Evolutionary conservation across 768 basidiomycete species (phyloP), one percentile per base, ranked within the genome.

Genomic region (Tylopilus sp.): DNA sequence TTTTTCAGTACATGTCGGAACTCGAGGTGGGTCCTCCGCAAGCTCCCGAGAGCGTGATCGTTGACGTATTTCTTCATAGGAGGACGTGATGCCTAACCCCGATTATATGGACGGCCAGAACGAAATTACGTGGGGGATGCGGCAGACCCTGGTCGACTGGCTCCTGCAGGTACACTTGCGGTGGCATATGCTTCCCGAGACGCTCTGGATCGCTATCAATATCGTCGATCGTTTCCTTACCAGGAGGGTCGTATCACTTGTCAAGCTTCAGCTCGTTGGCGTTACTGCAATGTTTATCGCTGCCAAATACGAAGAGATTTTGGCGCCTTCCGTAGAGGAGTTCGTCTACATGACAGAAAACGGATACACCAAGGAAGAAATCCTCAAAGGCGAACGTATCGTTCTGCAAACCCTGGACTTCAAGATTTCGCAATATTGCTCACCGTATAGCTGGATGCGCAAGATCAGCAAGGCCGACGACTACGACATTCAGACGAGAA

Each of bases 251-350:
- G 92, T 96, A 17, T 91, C 89, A 4, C 75, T 94, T 36, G 82
- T 89, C 64, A 96, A 94, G 74, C 84, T 96, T 45, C 92, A 96
- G 73, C 86, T 99, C 25, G 97, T 99, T 51, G 97, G 97, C 25
- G 90, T 99, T 56, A 97, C 95, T 1, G 96, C 97, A 44, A 95
- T 99, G 89, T 98, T 98, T 77, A 87, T 99, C 61, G 97, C 97
- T 0, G 88, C 93, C 53, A 99, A 99, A 73, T 99, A 98, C 75
- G 97, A 99, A 72, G 97, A 99, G 72, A 98, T 99, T 65, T 80
- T 99, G 52, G 96, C 97, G 0, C 97, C 97, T 0, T 88, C 87
- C 6, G 92, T 95, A 17, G 93, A 97, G n/a, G 96, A 98, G 71
- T 99, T 98, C 63, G 94, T 97, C 56, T 92, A 82, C 79, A 94